A percentile compares a stretch with the other conserved stretches of the same genome.
These are phyloP conservation scores for Brassica incana DNA, from an alignment of 345 rosid species.

Conservation along the genomic window DNA sequence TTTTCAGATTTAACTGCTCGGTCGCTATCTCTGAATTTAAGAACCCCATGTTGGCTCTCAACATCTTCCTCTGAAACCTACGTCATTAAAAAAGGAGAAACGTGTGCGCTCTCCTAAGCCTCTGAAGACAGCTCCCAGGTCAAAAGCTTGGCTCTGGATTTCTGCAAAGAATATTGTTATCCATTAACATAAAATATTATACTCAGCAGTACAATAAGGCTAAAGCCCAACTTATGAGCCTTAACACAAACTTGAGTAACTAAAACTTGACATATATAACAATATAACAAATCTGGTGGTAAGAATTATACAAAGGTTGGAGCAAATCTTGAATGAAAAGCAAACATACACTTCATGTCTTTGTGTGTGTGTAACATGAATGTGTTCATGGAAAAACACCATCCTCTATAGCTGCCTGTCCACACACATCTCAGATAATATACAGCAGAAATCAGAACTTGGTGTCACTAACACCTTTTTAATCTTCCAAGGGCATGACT, in stretches of 20 bases:
- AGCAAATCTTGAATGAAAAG: conserved; percentile 26
- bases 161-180: conserved; percentile 35
- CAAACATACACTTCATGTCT: conserved; percentile 37
- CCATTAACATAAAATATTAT: conserved; percentile 18
- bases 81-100: neutral
- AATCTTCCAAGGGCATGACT: conserved; percentile 31
- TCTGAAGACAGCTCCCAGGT: conserved; percentile 12
- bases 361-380: conserved; percentile 21
- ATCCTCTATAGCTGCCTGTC: conserved; percentile 24
- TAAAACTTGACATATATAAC: conserved; percentile 13
- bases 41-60: neutral
- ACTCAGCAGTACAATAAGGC: neutral
- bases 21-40: neutral
- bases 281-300: conserved; percentile 26
- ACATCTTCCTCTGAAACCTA: neutral
- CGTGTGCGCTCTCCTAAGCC: neutral
- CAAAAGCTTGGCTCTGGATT: conserved; percentile 16
- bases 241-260: neutral
- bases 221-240: neutral
- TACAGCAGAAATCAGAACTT: conserved; percentile 29
- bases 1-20: neutral
- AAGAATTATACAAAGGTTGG: conserved; percentile 31
- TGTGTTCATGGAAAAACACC: conserved; percentile 23
- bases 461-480: conserved; percentile 32
- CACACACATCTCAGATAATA: conserved; percentile 38